These are phyloP conservation scores for Neurospora sp. DNA, from an alignment of 495 filamentous ascomycete genomes.

Conservation along the genomic window DNA sequence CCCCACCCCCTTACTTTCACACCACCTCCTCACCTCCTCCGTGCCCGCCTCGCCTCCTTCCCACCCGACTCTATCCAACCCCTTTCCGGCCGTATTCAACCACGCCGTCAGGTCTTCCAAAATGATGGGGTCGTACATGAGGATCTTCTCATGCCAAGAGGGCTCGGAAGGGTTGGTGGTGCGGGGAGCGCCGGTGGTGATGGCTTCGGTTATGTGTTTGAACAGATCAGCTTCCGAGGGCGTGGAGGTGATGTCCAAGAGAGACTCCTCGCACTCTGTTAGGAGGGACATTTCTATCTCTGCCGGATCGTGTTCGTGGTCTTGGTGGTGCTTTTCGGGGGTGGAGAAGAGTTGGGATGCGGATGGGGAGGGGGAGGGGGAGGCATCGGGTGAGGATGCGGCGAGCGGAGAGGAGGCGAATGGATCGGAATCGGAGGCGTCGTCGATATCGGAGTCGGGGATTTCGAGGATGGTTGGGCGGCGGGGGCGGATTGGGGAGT, in stretches of 20 bases:
- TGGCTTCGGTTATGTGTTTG: slow-evolving; percentile 53
- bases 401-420: slow-evolving; percentile 8
- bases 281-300: slow-evolving; percentile 21
- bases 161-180: slow-evolving; percentile 40
- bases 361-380: slow-evolving; percentile 25
- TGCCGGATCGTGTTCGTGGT: background rate
- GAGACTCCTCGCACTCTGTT: slow-evolving; percentile 32
- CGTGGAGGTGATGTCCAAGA: slow-evolving; percentile 21
- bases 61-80: slow-evolving; percentile 48
- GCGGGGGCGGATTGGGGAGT: background rate
- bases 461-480: slow-evolving; percentile 43
- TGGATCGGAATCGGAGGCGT: slow-evolving; percentile 35
- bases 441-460: slow-evolving; percentile 56
- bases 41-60: slow-evolving; percentile 55
- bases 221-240: slow-evolving; percentile 39
- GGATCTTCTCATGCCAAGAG: slow-evolving; percentile 82
- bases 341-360: slow-evolving; percentile 21
- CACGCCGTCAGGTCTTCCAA: slow-evolving; percentile 78
- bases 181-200: slow-evolving; percentile 42
- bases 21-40: slow-evolving; percentile 66
- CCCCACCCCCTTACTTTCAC: slow-evolving; percentile 70
- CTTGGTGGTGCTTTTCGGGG: slow-evolving; percentile 9
- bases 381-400: slow-evolving; percentile 2
- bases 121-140: slow-evolving; percentile 87
- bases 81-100: slow-evolving; percentile 68